Evolutionary conservation across 768 basidiomycete genomes (phyloP).

Genomic region (Kwoniella sp.): DNA sequence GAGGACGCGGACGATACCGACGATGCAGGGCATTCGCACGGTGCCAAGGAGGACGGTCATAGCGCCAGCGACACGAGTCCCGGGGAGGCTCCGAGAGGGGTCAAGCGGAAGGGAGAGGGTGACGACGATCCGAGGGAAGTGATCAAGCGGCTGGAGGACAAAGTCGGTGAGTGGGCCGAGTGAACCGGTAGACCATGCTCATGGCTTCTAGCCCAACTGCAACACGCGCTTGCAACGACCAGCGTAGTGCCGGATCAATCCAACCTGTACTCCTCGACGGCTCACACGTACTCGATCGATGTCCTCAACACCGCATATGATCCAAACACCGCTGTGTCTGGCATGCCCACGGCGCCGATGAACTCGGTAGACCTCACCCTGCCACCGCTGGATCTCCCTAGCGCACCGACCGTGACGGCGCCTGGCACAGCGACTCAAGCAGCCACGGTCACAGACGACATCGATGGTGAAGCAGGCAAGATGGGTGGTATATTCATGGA

Average conservation of each 20-base stretch:
- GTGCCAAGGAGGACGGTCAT: not conserved
- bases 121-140: slow-evolving; percentile 18
- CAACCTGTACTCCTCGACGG: not conserved
- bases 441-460: slow-evolving; percentile 2
- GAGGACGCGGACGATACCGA: slow-evolving; percentile 45
- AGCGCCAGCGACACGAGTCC: not conserved
- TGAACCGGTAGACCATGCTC: not conserved
- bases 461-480: slow-evolving; percentile 23
- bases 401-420: not conserved
- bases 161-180: slow-evolving; percentile 21
- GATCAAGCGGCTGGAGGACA: slow-evolving; percentile 23
- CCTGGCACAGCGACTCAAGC: not conserved
- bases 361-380: not conserved
- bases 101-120: slow-evolving; percentile 4
- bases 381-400: not conserved
- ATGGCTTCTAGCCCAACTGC: slow-evolving; percentile 8
- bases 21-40: slow-evolving; percentile 45
- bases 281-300: not conserved
- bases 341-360: not conserved
- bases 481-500: slow-evolving; percentile 24
- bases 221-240: slow-evolving; percentile 2
- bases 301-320: slow-evolving; percentile 1
- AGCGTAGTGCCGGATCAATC: not conserved
- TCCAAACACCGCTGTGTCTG: too few species aligned
- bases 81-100: not conserved